Percentiles rank a stretch among this genome's conserved stretches.
phyloP scores from a whole-genome alignment of 1,139 yeast species.

The Suhomyces taliae region DNA sequence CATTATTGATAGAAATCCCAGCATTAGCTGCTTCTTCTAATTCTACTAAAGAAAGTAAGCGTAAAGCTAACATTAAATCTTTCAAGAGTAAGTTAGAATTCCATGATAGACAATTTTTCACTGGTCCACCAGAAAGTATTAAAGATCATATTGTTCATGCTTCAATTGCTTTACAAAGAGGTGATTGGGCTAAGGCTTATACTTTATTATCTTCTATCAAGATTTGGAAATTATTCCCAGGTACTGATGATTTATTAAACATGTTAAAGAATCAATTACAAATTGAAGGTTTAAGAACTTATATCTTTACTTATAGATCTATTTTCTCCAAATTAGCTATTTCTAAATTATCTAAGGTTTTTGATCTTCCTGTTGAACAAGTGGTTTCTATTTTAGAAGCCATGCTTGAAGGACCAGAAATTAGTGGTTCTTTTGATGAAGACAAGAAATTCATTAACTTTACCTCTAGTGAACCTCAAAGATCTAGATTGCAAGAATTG shows the following conservation, averaged over 20 bases:
- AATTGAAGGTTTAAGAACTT: conserved; percentile 87
- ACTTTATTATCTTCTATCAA: conserved; percentile 73
- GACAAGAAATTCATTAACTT: conserved; percentile 56
- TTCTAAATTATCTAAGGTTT: conserved; percentile 60
- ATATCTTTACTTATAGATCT: conserved; percentile 78
- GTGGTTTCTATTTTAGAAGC: conserved; percentile 67
- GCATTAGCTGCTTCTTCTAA: conserved; percentile 59
- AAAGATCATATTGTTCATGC: conserved; percentile 94
- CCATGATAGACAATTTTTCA: conserved; percentile 91
- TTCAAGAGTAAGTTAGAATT: conserved; percentile 91
- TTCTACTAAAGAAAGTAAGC: conserved; percentile 52
- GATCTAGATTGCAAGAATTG: conserved; percentile 83
- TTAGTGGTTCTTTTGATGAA: conserved; percentile 62
- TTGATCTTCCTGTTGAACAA: conserved; percentile 57
- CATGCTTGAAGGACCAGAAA: conserved; percentile 76
- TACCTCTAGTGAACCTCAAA: conserved; percentile 73
- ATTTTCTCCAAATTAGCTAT: conserved; percentile 78
- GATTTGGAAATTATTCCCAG: conserved; percentile 85
- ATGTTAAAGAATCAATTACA: conserved; percentile 80
- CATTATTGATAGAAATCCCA: conserved; percentile 90
- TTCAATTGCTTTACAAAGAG: conserved; percentile 82
- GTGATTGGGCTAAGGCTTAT: conserved; percentile 84
- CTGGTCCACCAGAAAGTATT: conserved; percentile 97
- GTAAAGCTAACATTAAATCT: conserved; percentile 73
- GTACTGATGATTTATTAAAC: conserved; percentile 60